Percentiles rank a stretch among this genome's conserved stretches.
Evolutionary conservation across 169 alveolate genomes (phyloP).

Genomic region (Fabrea salina): DNA sequence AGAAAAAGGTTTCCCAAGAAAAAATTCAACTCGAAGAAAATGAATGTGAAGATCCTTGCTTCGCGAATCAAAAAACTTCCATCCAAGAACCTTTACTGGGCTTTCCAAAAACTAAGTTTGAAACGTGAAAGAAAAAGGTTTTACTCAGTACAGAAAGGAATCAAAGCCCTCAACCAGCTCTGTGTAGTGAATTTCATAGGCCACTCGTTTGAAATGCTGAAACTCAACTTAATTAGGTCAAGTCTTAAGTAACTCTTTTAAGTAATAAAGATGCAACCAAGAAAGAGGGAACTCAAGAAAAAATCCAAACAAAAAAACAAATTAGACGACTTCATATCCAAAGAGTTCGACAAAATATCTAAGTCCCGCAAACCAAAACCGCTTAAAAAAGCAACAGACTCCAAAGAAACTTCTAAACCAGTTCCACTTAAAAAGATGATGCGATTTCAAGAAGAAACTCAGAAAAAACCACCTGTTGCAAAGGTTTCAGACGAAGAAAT

Average conservation of each 20-base stretch:
- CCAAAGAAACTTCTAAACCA: not conserved
- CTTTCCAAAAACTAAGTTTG: too few species aligned
- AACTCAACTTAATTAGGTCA: too few species aligned
- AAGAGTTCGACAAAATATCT: not conserved
- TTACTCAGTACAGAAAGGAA: constrained; percentile 25
- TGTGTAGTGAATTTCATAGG: not conserved
- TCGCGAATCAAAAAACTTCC: too few species aligned
- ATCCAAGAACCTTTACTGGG: too few species aligned
- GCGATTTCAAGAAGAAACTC: not conserved
- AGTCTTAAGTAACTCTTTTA: too few species aligned
- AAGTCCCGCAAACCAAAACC: constrained; percentile 5
- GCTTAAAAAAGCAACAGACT: constrained; percentile 2
- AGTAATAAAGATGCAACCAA: too few species aligned
- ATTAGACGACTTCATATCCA: constrained; percentile 16
- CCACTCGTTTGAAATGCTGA: constrained; percentile 13
- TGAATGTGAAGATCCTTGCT: too few species aligned
- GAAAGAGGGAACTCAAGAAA: too few species aligned
- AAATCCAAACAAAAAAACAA: not conserved
- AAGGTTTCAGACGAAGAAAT: not conserved
- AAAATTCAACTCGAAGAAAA: too few species aligned
- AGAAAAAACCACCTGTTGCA: not conserved
- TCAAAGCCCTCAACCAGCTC: constrained; percentile 11
- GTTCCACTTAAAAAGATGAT: constrained; percentile 4
- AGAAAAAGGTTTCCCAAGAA: too few species aligned
- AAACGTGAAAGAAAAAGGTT: constrained; percentile 20